Percentiles rank a stretch among this genome's conserved stretches.
Evolutionary conservation across 1,139 yeast species (phyloP).

Genomic region (Candida pseudoviswanathii): DNA sequence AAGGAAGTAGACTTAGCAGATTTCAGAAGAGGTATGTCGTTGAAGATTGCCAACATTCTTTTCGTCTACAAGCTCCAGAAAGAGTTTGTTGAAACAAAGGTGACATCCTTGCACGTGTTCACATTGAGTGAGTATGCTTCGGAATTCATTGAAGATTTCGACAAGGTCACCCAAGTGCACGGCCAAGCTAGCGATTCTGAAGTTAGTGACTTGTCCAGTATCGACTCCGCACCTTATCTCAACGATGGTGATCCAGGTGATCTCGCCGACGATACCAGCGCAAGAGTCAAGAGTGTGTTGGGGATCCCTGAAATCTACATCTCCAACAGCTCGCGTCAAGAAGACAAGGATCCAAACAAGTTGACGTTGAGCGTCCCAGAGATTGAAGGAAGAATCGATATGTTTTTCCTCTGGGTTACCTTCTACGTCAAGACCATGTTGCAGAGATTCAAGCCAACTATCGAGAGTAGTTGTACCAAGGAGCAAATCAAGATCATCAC

Average conservation of each 20-base stretch:
- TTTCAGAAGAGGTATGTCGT: constrained; percentile 43
- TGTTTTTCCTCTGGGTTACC: constrained; percentile 47
- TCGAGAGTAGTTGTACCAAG: constrained; percentile 29
- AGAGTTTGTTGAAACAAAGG: constrained; percentile 22
- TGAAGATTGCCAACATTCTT: constrained; percentile 25
- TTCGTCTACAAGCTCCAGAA: constrained; percentile 26
- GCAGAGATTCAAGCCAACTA: constrained; percentile 39
- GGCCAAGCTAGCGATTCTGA: constrained; percentile 25
- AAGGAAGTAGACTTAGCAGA: constrained; percentile 38
- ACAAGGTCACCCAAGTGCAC: constrained; percentile 25
- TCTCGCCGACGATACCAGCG: constrained; percentile 21
- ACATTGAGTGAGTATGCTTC: constrained; percentile 43
- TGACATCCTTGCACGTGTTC: constrained; percentile 31
- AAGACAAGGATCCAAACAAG: constrained; percentile 27
- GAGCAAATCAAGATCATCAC: constrained; percentile 28
- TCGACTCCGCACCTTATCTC: constrained; percentile 29
- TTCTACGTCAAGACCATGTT: constrained; percentile 42
- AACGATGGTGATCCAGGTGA: constrained; percentile 9
- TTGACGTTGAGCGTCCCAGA: constrained; percentile 36
- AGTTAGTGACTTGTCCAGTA: constrained; percentile 38
- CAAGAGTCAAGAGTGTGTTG: constrained; percentile 39
- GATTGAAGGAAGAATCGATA: constrained; percentile 42
- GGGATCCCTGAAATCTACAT: constrained; percentile 29
- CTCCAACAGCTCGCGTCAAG: constrained; percentile 25
- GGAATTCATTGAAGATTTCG: constrained; percentile 41